Evolutionary conservation across 139 green algal species (phyloP).

Genomic region (Zygnema circumcarinatum): DNA sequence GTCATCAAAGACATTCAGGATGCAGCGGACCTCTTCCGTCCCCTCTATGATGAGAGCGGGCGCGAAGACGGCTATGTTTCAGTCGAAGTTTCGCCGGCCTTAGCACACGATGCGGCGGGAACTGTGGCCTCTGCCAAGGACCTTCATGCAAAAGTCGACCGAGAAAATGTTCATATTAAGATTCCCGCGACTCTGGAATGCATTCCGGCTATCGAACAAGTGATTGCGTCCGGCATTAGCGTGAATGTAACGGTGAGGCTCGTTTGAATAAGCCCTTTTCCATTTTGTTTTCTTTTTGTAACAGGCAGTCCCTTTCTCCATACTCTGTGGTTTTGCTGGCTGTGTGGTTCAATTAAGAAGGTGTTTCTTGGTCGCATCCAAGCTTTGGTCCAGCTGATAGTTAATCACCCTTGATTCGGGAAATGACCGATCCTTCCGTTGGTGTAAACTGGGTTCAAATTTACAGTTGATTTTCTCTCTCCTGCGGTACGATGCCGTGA

Average conservation of each 20-base stretch:
- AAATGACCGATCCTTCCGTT: too few species aligned
- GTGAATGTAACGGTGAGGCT: conserved; percentile 46
- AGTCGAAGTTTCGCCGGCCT: conserved; percentile 46
- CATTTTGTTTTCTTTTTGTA: too few species aligned
- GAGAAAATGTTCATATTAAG: conserved; percentile 55
- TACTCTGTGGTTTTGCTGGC: too few species aligned
- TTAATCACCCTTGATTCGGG: too few species aligned
- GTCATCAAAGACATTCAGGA: conserved; percentile 45
- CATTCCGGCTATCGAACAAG: conserved; percentile 29
- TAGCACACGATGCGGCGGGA: conserved; percentile 36
- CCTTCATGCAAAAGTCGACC: conserved; percentile 23
- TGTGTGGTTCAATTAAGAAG: too few species aligned
- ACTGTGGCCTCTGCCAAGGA: conserved; percentile 26
- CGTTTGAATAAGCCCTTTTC: too few species aligned
- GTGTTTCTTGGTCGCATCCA: too few species aligned
- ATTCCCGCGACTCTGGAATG: conserved; percentile 48
- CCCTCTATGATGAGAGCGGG: conserved; percentile 27
- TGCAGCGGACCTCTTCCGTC: conserved; percentile 33
- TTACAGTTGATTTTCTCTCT: conserved; percentile 54
- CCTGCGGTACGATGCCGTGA: conserved; percentile 48
- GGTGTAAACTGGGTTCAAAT: too few species aligned
- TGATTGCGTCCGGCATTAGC: conserved; percentile 34
- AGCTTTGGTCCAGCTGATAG: too few species aligned
- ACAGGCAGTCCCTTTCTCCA: too few species aligned
- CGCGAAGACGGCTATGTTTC: conserved; percentile 49